phyloP scores from a whole-genome alignment of 1,284 basidiomycete species.

The Malassezia sympodialis region DNA sequence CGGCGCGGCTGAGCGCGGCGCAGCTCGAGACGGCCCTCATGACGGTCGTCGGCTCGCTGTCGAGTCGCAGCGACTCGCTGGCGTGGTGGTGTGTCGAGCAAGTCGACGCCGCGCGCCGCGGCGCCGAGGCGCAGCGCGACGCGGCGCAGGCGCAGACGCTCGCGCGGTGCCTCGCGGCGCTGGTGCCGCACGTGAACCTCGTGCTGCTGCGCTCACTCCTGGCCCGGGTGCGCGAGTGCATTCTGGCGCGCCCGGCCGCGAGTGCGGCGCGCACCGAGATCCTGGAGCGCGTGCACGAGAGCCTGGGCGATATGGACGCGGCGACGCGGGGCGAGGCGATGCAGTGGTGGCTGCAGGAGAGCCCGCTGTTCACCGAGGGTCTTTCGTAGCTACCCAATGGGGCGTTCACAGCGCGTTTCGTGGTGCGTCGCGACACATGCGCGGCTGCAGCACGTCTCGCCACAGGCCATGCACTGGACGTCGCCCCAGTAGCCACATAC shows the following conservation, averaged over 20 bases:
- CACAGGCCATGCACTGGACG: conserved; percentile 10
- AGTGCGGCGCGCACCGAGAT: conserved; percentile 10
- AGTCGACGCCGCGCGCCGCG: conserved; percentile 24
- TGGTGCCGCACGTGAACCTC: conserved; percentile 38
- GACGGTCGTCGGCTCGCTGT: conserved; percentile 33
- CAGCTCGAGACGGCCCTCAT: conserved; percentile 37
- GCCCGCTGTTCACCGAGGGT: conserved; percentile 29
- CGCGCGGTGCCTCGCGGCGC: conserved; percentile 26
- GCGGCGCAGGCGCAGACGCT: conserved; percentile 8
- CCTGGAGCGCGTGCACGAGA: conserved; percentile 35
- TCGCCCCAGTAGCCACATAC: conserved; percentile 19
- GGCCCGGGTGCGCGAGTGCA: conserved; percentile 24
- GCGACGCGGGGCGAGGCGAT: conserved; percentile 40
- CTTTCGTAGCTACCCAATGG: conserved; percentile 8
- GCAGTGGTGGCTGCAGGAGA: conserved; percentile 42
- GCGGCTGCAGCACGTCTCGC: conserved; percentile 12
- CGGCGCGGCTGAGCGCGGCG: conserved; percentile 20
- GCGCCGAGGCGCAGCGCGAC: background rate
- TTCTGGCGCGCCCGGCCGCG: conserved; percentile 18
- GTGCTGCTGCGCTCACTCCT: conserved; percentile 39
- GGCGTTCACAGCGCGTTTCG: conserved; percentile 17
- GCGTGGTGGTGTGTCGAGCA: conserved; percentile 38
- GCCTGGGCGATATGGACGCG: conserved; percentile 35
- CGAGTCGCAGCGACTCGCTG: conserved; percentile 34
- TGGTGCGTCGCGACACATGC: conserved; percentile 9